phyloP scores from a whole-genome alignment of 805 yeast genomes.

The Saturnispora quitensis region DNA sequence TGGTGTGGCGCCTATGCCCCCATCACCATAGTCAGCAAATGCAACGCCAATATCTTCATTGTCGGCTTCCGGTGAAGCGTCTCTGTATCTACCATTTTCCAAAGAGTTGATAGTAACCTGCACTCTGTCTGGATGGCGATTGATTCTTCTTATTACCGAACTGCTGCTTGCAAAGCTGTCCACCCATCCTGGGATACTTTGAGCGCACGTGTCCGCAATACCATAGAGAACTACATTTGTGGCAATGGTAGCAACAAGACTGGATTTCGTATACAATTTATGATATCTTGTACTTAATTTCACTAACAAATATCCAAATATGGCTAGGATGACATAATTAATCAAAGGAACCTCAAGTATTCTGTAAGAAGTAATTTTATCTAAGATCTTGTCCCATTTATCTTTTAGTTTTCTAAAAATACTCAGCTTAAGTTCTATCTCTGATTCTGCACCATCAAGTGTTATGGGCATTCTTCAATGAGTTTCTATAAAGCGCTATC shows the following conservation, averaged over 20 bases:
- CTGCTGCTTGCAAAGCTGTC: slow-evolving; percentile 4
- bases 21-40: slow-evolving; percentile 30
- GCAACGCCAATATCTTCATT: slow-evolving; percentile 1
- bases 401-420: neutral
- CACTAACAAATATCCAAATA: slow-evolving; percentile 41
- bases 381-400: neutral
- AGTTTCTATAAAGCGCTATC: neutral
- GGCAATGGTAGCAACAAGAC: slow-evolving; percentile 68
- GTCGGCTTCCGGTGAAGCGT: neutral
- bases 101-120: neutral
- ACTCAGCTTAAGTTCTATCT: neutral
- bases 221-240: slow-evolving; percentile 80
- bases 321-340: slow-evolving; percentile 42
- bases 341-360: slow-evolving; percentile 44
- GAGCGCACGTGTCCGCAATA: slow-evolving; percentile 88
- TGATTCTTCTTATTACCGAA: neutral
- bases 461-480: neutral
- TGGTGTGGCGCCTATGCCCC: slow-evolving; percentile 5
- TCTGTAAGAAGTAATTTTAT: slow-evolving; percentile 13
- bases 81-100: slow-evolving; percentile 3
- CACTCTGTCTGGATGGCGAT: neutral
- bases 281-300: slow-evolving; percentile 52
- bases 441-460: neutral
- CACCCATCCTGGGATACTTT: slow-evolving; percentile 40
- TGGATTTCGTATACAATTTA: slow-evolving; percentile 49